Percentiles rank a stretch among this genome's conserved stretches.
These are phyloP conservation scores for Tephrocybe sp. DNA, from an alignment of 768 basidiomycete genomes.

Conservation along the genomic window DNA sequence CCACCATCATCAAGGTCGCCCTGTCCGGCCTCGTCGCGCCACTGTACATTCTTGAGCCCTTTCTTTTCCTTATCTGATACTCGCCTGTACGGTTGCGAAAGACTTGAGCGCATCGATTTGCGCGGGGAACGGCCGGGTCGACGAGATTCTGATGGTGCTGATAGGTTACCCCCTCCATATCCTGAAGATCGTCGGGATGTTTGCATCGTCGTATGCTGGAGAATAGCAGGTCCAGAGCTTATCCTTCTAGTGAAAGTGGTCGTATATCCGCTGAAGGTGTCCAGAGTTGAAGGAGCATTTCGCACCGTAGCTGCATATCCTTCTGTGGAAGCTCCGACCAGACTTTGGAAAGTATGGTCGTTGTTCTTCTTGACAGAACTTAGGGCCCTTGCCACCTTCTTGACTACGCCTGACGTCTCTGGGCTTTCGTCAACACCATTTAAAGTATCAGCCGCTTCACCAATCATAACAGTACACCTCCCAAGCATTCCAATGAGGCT, in stretches of 20 bases:
- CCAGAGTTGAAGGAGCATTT: slow-evolving; percentile 35
- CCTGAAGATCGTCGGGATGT: slow-evolving; percentile 39
- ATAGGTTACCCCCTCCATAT: slow-evolving; percentile 39
- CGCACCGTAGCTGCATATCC: slow-evolving; percentile 45
- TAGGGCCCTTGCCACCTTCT: slow-evolving; percentile 51
- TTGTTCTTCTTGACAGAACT: slow-evolving; percentile 62
- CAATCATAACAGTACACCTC: slow-evolving; percentile 71
- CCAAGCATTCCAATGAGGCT: slow-evolving; percentile 80
- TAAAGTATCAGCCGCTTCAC: slow-evolving; percentile 50
- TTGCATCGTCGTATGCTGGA: slow-evolving; percentile 29
- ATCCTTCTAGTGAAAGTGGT: slow-evolving; percentile 47
- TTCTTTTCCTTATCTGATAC: slow-evolving; percentile 66
- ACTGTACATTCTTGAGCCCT: slow-evolving; percentile 76
- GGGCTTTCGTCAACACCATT: slow-evolving; percentile 28
- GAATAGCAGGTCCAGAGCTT: slow-evolving; percentile 49
- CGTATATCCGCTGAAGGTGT: slow-evolving; percentile 53
- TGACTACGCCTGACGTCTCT: slow-evolving; percentile 32
- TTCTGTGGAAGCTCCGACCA: slow-evolving; percentile 69
- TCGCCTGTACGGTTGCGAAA: slow-evolving; percentile 61
- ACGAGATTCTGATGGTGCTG: slow-evolving; percentile 50
- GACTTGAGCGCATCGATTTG: slow-evolving; percentile 70
- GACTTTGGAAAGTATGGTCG: slow-evolving; percentile 63
- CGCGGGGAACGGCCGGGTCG: slow-evolving; percentile 61
- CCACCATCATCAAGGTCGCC: slow-evolving; percentile 73
- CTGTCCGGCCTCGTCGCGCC: slow-evolving; percentile 85